A percentile compares a stretch with the other conserved stretches of the same genome.
Evolutionary conservation across 768 basidiomycete genomes (phyloP).

Genomic region (Leccinum olivaceopallidum): DNA sequence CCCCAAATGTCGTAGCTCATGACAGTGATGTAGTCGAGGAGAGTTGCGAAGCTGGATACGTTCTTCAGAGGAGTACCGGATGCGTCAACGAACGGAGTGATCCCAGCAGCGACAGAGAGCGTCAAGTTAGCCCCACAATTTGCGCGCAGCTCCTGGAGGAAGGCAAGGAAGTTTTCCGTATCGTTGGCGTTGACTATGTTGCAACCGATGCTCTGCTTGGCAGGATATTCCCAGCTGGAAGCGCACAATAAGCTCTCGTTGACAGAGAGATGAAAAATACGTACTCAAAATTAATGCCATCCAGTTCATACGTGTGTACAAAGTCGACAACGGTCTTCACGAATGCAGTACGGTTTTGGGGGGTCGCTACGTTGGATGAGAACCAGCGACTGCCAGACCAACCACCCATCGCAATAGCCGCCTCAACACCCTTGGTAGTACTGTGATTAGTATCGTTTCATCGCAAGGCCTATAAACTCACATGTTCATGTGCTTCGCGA

Average conservation of each 20-base stretch:
- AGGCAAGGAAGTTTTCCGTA: conserved; percentile 72
- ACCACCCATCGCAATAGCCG: conserved; percentile 65
- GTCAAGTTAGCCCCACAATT: conserved; percentile 53
- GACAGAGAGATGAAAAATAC: not conserved
- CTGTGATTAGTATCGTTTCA: not conserved
- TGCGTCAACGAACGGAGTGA: conserved; percentile 62
- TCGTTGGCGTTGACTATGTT: conserved; percentile 62
- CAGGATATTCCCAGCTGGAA: conserved; percentile 86
- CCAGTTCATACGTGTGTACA: conserved; percentile 49
- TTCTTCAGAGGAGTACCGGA: conserved; percentile 63
- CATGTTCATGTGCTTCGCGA: conserved; percentile 38
- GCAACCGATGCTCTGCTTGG: conserved; percentile 61
- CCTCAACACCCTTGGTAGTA: conserved; percentile 48
- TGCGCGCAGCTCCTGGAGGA: conserved; percentile 67
- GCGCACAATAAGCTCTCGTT: conserved; percentile 12
- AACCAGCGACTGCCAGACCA: conserved; percentile 68
- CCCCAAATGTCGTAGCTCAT: conserved; percentile 72
- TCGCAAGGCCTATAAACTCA: conserved; percentile 16
- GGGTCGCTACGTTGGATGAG: conserved; percentile 58
- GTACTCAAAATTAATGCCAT: conserved; percentile 49
- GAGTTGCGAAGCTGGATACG: conserved; percentile 68
- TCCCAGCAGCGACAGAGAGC: conserved; percentile 67
- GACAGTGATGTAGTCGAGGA: conserved; percentile 63
- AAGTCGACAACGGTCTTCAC: conserved; percentile 54
- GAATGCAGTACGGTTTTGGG: conserved; percentile 55